Percentiles rank a stretch among this genome's conserved stretches.
phyloP scores from a whole-genome alignment of 169 alveolate genomes.

The Amoebophrya sp. region DNA sequence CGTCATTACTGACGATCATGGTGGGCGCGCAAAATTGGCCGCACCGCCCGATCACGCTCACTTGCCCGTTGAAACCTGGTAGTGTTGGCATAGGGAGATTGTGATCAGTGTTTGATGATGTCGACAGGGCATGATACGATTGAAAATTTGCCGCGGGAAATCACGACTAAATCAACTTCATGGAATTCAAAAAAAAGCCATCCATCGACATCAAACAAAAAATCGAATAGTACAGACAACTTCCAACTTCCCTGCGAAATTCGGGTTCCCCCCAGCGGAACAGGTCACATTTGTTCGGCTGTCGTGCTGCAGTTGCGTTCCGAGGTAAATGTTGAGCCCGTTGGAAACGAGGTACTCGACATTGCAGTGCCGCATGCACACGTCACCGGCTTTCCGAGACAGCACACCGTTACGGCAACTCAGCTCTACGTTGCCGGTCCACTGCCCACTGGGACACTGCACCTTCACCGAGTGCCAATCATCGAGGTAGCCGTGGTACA shows the following conservation, averaged over 20 bases:
- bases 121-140: too few species aligned
- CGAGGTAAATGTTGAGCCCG: not conserved
- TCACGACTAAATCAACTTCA: too few species aligned
- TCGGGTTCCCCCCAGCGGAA: not conserved
- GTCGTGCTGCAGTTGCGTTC: not conserved
- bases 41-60: not conserved
- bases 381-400: not conserved
- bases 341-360: not conserved
- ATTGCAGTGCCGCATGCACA: constrained; percentile 21
- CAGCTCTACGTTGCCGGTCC: not conserved
- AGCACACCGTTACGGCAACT: constrained; percentile 4
- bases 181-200: too few species aligned
- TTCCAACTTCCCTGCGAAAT: not conserved
- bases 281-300: not conserved
- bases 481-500: not conserved
- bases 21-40: not conserved
- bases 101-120: too few species aligned
- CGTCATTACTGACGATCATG: not conserved
- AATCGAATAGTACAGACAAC: not conserved
- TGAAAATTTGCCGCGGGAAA: too few species aligned
- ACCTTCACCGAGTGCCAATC: constrained; percentile 17
- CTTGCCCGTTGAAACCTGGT: not conserved
- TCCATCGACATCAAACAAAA: too few species aligned
- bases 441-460: not conserved
- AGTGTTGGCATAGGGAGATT: too few species aligned